Percentiles rank a stretch among this genome's conserved stretches.
These are phyloP conservation scores for Cystoderma amianthinum DNA, from an alignment of 768 basidiomycete genomes.

Conservation along the genomic window DNA sequence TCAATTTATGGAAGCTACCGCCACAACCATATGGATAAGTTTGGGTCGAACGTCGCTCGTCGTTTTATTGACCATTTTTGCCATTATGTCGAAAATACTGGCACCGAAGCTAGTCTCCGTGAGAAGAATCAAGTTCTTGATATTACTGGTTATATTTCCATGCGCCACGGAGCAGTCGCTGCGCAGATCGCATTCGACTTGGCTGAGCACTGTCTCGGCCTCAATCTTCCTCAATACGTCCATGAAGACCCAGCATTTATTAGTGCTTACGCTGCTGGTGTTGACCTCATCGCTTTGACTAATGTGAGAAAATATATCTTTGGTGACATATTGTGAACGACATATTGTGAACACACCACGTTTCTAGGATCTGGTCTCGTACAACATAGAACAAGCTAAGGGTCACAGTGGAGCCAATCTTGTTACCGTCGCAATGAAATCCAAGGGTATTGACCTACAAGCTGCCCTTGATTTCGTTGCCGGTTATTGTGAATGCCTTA, in stretches of 20 bases:
- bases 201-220: constrained; percentile 51
- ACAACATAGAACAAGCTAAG: constrained; percentile 66
- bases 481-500: constrained; percentile 37
- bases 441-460: constrained; percentile 46
- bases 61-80: constrained; percentile 49
- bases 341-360: constrained; percentile 5
- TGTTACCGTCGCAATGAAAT: constrained; percentile 60
- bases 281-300: constrained; percentile 63
- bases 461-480: constrained; percentile 55
- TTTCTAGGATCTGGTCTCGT: constrained; percentile 60
- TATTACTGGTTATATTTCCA: constrained; percentile 41
- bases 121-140: constrained; percentile 48
- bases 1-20: constrained; percentile 51
- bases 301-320: constrained; percentile 47
- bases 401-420: constrained; percentile 66
- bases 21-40: constrained; percentile 32
- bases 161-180: constrained; percentile 67
- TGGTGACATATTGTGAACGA: not conserved
- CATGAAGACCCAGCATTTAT: constrained; percentile 49
- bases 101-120: constrained; percentile 61
- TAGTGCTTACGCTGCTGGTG: constrained; percentile 48
- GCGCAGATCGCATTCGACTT: constrained; percentile 58
- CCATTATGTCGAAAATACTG: constrained; percentile 42
- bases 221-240: constrained; percentile 59
- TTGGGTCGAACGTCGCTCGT: constrained; percentile 35